Percentiles rank a stretch among this genome's conserved stretches.
These are phyloP conservation scores for Tulasnella sp. DNA, from an alignment of 768 basidiomycete species.

Conservation along the genomic window DNA sequence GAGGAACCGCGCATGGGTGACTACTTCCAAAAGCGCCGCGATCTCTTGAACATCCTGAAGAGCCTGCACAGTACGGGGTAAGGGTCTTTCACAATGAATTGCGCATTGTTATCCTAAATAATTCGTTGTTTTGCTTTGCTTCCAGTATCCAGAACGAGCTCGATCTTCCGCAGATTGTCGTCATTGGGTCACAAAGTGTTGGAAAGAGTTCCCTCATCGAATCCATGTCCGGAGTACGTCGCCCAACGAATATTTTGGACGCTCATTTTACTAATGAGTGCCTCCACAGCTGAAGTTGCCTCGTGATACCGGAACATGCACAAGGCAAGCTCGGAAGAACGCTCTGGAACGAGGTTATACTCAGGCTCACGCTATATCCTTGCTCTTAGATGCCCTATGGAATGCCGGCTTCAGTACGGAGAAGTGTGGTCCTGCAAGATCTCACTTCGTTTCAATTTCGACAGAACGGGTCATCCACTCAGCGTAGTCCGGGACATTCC, in stretches of 20 bases:
- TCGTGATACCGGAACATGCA: constrained; percentile 68
- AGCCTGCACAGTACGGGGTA: too few relatives aligned
- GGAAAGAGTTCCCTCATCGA: constrained; percentile 78
- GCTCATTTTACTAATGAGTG: background rate
- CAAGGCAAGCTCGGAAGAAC: constrained; percentile 46
- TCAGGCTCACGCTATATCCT: background rate
- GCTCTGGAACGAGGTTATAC: background rate
- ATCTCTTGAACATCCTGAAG: too few relatives aligned
- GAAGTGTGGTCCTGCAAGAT: constrained; percentile 39
- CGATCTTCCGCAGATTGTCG: constrained; percentile 68
- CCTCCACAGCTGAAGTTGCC: constrained; percentile 55
- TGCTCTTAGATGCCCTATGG: constrained; percentile 41
- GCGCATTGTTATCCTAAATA: too few relatives aligned
- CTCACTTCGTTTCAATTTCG: constrained; percentile 38
- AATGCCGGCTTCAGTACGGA: constrained; percentile 37
- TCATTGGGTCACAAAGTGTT: constrained; percentile 70
- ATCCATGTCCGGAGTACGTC: constrained; percentile 50
- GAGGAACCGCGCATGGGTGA: too few relatives aligned
- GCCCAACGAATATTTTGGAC: background rate
- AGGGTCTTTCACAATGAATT: too few relatives aligned
- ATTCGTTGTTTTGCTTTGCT: background rate
- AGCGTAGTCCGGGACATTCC: constrained; percentile 29
- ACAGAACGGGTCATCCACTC: constrained; percentile 27
- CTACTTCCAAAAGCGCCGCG: too few relatives aligned
- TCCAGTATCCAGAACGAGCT: constrained; percentile 45